Base-by-base conservation (phyloP, 2,329 filamentous ascomycete species). In the Rhynchosporium secalis region DNA sequence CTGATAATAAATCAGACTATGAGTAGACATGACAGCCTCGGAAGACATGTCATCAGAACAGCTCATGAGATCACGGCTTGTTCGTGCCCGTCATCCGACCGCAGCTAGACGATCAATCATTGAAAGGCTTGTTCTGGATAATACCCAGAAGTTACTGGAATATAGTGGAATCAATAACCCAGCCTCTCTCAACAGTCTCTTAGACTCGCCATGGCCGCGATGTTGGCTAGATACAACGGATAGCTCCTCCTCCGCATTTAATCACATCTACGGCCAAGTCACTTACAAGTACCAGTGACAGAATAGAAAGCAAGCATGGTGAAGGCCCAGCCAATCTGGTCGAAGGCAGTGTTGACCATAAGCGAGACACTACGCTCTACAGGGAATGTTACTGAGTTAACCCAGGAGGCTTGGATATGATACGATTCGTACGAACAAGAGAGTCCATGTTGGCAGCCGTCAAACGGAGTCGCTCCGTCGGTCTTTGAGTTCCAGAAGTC, bases 281-380 rank as follows among this genome's bases (percentile, higher is more conserved):
- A 45, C 48, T 55, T 46, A 8, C 51, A 6, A 43, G 5, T 54
- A 8, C 51, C 10, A 43, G 5, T 54, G 54, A 49, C 40, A 56
- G 36, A 41, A 20, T 51, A 38, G 47, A 12, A 10, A 47, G 49
- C 28, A 10, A 47, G 49, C 28, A 59, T 58, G 29, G 40, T 40
- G 61, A 46, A 20, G 57, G 48, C 51, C 61, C 12, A 33, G 20
- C 29, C 51, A 58, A 56, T 64, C 58, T 55, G 15, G 26, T 41
- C 46, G 55, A 31, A 33, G 62, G 62, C 62, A 59, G 58, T 63
- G 62, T 61, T 49, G 54, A 45, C 40, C 41, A 58, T 33, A 63
- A 51, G 61, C 45, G 56, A 33, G 38, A 36, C 52, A 36, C 51
- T 54, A 54, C 36, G 51, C 51, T 54, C 51, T 33, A 33, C 51